Percentiles rank a stretch among this genome's conserved stretches.
Evolutionary conservation across 129 eudicot species (phyloP).

Genomic region (Ambrosia trifida): DNA sequence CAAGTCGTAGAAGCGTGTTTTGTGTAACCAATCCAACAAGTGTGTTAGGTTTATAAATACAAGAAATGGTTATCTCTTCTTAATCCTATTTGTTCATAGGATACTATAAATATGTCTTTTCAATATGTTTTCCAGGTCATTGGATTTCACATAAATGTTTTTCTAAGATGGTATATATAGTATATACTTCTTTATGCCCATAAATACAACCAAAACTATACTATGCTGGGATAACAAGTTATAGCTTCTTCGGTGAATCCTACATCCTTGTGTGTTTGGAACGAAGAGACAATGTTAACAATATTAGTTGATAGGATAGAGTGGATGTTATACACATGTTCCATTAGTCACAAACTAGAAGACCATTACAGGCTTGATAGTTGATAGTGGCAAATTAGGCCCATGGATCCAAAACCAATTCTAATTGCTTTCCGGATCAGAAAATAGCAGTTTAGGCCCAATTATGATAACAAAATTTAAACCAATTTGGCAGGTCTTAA

Average conservation of each 20-base stretch:
- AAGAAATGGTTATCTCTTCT: constrained; percentile 23
- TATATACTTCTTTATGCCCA: constrained; percentile 17
- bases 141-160: constrained; percentile 16
- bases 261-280: neutral
- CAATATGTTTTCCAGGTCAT: constrained; percentile 9
- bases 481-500: too few species aligned
- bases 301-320: too few species aligned
- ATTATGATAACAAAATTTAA: too few species aligned
- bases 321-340: neutral
- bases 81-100: constrained; percentile 14
- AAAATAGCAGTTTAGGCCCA: too few species aligned
- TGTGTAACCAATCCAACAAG: constrained; percentile 10
- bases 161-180: constrained; percentile 8
- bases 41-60: constrained; percentile 13
- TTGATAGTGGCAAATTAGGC: neutral
- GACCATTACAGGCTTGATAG: neutral
- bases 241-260: neutral
- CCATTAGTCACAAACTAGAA: neutral
- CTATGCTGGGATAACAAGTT: neutral
- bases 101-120: constrained; percentile 20
- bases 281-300: too few species aligned
- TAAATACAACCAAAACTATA: neutral
- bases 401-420: neutral
- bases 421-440: too few species aligned
- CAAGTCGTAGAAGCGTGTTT: constrained; percentile 15